Percentiles rank a stretch among this genome's conserved stretches.
These are phyloP conservation scores for Viridothelium virens DNA, from an alignment of 495 filamentous ascomycete species.

Conservation along the genomic window DNA sequence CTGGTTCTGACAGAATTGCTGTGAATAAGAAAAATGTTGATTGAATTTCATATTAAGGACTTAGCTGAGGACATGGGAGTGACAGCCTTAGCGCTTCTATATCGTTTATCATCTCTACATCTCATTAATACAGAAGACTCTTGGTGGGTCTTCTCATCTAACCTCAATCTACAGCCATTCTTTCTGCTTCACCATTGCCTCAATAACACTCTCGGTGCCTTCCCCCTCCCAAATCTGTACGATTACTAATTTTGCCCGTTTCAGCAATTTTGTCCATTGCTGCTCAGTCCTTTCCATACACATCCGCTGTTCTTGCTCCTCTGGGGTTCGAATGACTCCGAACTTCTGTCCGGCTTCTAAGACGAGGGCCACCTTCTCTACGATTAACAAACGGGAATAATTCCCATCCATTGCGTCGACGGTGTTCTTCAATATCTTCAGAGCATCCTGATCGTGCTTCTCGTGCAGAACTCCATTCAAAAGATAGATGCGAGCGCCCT, in stretches of 20 bases:
- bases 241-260: background rate
- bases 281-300: background rate
- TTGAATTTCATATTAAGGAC: too few species aligned
- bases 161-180: background rate
- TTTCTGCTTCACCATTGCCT: background rate
- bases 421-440: background rate
- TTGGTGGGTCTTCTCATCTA: background rate
- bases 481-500: constrained; percentile 1
- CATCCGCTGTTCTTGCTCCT: background rate
- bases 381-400: background rate
- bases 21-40: too few species aligned
- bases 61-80: too few species aligned
- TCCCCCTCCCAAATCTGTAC: background rate
- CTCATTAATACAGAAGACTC: background rate
- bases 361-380: background rate
- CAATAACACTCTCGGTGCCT: background rate
- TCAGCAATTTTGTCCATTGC: background rate
- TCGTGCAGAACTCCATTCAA: background rate
- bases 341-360: background rate
- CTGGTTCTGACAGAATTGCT: too few species aligned
- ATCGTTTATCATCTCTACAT: too few species aligned
- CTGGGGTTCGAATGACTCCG: background rate
- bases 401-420: background rate
- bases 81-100: too few species aligned
- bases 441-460: background rate